Base-by-base conservation (phyloP, 208 protist genomes). In the Kentomonas sorsogonicus region DNA sequence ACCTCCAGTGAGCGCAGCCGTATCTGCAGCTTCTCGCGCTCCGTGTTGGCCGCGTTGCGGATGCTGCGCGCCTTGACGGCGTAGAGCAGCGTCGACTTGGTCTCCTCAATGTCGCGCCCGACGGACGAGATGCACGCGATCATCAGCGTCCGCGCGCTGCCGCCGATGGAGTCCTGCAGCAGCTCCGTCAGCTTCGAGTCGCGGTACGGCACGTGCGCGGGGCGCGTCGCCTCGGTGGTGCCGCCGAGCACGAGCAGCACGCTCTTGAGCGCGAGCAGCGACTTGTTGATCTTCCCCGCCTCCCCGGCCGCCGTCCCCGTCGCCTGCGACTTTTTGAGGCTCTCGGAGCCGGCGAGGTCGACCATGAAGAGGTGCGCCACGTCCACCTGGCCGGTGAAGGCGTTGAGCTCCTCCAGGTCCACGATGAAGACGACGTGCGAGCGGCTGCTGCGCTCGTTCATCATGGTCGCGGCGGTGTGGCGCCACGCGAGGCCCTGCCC, bases 401-500 rank as follows among this genome's bases (percentile, higher is more conserved):
- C 76, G 60, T 95, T 90, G 46, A 74, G 77, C 57, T 91, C 76
- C 61, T 94, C 79, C 30, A 93, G 58, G 34, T 93, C 98, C 75
- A 84, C 87, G 16, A 93, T 98, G 39, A 99, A 89, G 39, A 99
- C 94, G 57, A 95, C 94, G 68, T 99, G 98, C 0, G 94, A 98
- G n/a, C 97, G 88, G 63, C 86, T 97, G 60, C 93, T 98, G 45
- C 94, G 83, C 40, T 96, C 83, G 71, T 99, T 99, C 93, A 98
- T 98, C 47, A 88, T 60, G 6, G 97, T 99, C 22, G 89, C 79
- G 10, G 95, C 93, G 13, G 88, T 93, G 64, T 89, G 83, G 41
- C 91, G 81, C 70, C 74, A 77, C 18, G 70, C 57, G 22, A 96
- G 67, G 15, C 85, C 91, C 3, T 53, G 53, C 47, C 69, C 66